Evolutionary conservation across 1,284 basidiomycete genomes (phyloP), one percentile per base, ranked within the genome.

Genomic region (Ustilago tritici): DNA sequence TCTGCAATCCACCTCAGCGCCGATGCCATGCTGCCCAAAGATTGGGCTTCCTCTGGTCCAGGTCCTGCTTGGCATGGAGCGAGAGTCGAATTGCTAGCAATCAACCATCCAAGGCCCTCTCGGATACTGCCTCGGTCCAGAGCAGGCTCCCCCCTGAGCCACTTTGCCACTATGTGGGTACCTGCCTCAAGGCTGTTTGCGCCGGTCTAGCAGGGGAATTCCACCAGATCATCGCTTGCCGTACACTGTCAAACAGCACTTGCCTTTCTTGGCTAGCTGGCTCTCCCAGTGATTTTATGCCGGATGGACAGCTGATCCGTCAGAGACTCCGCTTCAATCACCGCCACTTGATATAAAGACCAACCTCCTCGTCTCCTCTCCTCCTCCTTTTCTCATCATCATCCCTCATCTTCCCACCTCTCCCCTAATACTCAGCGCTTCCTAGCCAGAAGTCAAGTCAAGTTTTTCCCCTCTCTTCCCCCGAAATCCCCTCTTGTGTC

Each of bases 301-400:
- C 47, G 46, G 15, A 46, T n/a, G 63, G 57, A 60, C 70, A 67
- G 70, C 61, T 59, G 56, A 43, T 34, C 43, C 15, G 17, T 6
- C 64, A 62, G n/a, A 46, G 38, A 60, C 61, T 67, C 61, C 49
- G 65, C 56, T 68, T 64, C 61, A 38, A 61, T 52, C 54, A 54
- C 57, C 57, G 61, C 40, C 57, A 32, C 46, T 43, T 36, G 55
- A 61, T 73, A 73, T 72, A 73, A 73, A 65, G 70, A 52, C 53
- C 53, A 23, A 54, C 61, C 34, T 62, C 52, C 41, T 56, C 56
- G 67, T 47, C 60, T 46, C 23, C 54, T 54, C 56, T 63, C 60
- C 52, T 56, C 58, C 63, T 50, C 70, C 61, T 38, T 49, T 61
- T 68, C 57, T 73, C 54, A 58, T 67, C 70, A 73, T 64, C 70